phyloP scores from a whole-genome alignment of 495 filamentous ascomycete genomes.

The Talaromyces stipitatus region DNA sequence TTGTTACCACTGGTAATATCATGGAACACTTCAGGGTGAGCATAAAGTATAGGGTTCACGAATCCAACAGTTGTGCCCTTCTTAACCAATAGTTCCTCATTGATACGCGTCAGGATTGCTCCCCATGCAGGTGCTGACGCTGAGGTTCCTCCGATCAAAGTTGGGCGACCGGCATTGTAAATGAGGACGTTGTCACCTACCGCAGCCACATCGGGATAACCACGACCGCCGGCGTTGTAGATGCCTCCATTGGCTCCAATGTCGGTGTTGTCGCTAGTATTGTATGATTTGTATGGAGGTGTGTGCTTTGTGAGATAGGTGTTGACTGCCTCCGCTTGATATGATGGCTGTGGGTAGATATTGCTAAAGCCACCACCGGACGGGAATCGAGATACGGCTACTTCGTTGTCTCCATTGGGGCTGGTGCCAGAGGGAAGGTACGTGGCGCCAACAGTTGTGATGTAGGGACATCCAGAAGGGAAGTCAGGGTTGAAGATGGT shows the following conservation, averaged over 20 bases:
- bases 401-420: slow-evolving; percentile 30
- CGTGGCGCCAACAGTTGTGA: slow-evolving; percentile 46
- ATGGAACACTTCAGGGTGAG: slow-evolving; percentile 50
- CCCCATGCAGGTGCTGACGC: slow-evolving; percentile 51
- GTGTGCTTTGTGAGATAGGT: slow-evolving; percentile 42
- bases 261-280: slow-evolving; percentile 27
- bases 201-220: slow-evolving; percentile 58
- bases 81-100: slow-evolving; percentile 49
- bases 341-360: slow-evolving; percentile 51
- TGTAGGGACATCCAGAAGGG: slow-evolving; percentile 42
- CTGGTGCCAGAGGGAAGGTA: slow-evolving; percentile 28
- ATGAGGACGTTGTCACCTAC: slow-evolving; percentile 49
- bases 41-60: slow-evolving; percentile 54
- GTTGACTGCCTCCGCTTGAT: slow-evolving; percentile 46
- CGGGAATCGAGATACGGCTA: slow-evolving; percentile 37
- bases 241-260: slow-evolving; percentile 40
- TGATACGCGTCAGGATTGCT: slow-evolving; percentile 51
- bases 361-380: slow-evolving; percentile 66
- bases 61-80: slow-evolving; percentile 55
- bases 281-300: slow-evolving; percentile 35
- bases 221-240: slow-evolving; percentile 53
- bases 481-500: slow-evolving; percentile 40
- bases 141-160: slow-evolving; percentile 46
- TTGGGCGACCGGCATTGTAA: slow-evolving; percentile 29
- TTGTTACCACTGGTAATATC: slow-evolving; percentile 57